Base-by-base conservation (phyloP, 202 grass and related monocot species). In the Hordeum pubiflorum region DNA sequence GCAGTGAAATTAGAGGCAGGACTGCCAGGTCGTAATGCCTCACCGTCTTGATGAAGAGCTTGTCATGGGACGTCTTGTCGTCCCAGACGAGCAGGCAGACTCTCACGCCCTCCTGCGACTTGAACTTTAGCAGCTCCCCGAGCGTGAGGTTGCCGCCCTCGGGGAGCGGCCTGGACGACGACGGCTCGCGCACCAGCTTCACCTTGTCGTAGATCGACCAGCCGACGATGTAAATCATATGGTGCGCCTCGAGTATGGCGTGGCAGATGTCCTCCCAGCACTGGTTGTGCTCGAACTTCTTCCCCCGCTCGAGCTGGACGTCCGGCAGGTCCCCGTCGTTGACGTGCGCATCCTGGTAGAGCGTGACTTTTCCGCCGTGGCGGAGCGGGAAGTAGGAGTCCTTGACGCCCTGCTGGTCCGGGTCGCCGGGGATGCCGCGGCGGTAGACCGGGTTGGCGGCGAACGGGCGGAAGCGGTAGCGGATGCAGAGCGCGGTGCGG, bases 211-310 rank as follows among this genome's bases (percentile, higher is more conserved):
- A 99, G 12, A 99, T 73, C 4, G 96, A 99, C 96, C 96, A 99
- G 0, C 96, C 96, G 23, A 93, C 89, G 58, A 99, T 88, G 75
- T 99, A 99, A 8, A 99, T 99, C 90, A 99, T 80, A 72, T 95
- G 92, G 74, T 95, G 96, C 46, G 96, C 96, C 80, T 99, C 92
- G 4, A 95, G 87, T 70, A 99, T 99, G 56, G 96, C 92, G 58
- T 95, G 92, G 69, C 96, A 99, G 69, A 99, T 99, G 82, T 99
- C 92, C 83, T 99, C 96, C 92, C 96, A 99, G 85, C 96, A 99
- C 7, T 75, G 1, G 21, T 87, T 75, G 82, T 95, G 96, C 75
- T 91, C 32, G 80, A 95, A 95, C 7, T 37, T 0, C 40, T 75
- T 91, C 48, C 89, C 92, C 0, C 23, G 52, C 18, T 93, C 88